A percentile compares a stretch with the other conserved stretches of the same genome.
These are phyloP conservation scores for Ceratobasidium sp. DNA, from an alignment of 1,284 basidiomycete species.

Conservation along the genomic window DNA sequence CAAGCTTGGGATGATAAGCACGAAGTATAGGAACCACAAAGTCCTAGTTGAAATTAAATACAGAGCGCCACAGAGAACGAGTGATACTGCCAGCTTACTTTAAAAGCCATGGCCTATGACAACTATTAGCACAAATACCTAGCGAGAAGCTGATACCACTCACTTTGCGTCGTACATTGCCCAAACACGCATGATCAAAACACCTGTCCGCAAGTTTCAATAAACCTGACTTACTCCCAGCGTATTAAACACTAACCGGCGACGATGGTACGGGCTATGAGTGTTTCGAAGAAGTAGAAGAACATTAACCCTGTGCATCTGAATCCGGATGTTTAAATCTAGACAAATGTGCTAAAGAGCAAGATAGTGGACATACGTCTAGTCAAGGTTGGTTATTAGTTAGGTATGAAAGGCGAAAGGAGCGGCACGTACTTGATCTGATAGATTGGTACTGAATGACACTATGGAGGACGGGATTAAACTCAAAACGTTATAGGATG, in stretches of 20 bases:
- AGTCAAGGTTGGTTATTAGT: background rate
- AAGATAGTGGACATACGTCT: background rate
- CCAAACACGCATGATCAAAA: conserved; percentile 29
- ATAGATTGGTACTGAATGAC: background rate
- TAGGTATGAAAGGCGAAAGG: background rate
- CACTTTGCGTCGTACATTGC: conserved; percentile 23
- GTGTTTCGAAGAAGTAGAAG: conserved; percentile 3
- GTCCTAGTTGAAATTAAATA: background rate
- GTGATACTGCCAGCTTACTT: background rate
- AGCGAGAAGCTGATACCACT: background rate
- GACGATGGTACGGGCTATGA: background rate
- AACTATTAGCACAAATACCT: background rate
- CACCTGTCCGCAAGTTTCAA: background rate
- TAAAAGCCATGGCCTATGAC: background rate
- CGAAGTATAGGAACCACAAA: background rate
- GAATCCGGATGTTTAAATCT: background rate
- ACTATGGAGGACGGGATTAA: background rate
- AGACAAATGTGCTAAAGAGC: background rate
- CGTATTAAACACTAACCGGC: background rate
- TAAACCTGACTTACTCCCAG: background rate
- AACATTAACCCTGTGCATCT: conserved; percentile 5
- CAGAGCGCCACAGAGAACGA: background rate
- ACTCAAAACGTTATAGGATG: background rate
- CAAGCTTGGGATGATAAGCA: conserved; percentile 4
- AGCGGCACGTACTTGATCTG: background rate